Conservation (phyloP, 2,329 filamentous ascomycete genomes). For the Stagonosporopsis rhizophila region DNA sequence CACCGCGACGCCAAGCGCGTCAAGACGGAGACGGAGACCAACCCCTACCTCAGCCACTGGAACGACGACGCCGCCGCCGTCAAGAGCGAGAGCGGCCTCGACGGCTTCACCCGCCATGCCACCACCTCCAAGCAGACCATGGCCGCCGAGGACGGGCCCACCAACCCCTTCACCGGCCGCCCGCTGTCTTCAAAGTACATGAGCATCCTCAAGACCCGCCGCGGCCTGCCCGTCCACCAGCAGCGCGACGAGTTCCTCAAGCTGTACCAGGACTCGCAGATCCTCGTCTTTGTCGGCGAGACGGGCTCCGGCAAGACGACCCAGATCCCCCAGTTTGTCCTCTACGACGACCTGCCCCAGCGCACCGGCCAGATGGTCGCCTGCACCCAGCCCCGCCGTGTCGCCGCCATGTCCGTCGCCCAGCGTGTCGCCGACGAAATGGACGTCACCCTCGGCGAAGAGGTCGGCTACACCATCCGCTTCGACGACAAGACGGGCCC, state of each 20-base stretch:
- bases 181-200: conserved; percentile 86
- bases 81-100: conserved; percentile 54
- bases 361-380: conserved; percentile 86
- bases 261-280: conserved; percentile 92
- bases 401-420: conserved; percentile 96
- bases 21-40: conserved; percentile 60
- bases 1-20: conserved; percentile 62
- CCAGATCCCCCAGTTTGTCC: conserved; percentile 97
- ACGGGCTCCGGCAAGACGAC: conserved; percentile 99
- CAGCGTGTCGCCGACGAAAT: conserved; percentile 97
- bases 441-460: conserved; percentile 85
- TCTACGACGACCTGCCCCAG: conserved; percentile 95
- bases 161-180: conserved; percentile 84
- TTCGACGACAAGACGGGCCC: conserved; percentile 94
- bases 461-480: conserved; percentile 96
- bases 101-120: conserved; percentile 75
- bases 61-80: conserved; percentile 63
- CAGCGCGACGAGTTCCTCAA: conserved; percentile 94
- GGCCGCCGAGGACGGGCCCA: conserved; percentile 77
- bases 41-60: conserved; percentile 93
- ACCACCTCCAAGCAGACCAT: conserved; percentile 80
- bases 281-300: conserved; percentile 97
- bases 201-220: conserved; percentile 81
- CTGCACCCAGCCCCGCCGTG: conserved; percentile 96
- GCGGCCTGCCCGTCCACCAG: conserved; percentile 88